Evolutionary conservation across 768 basidiomycete species (phyloP), one percentile per base, ranked within the genome.

Genomic region (Tephrocybe sp.): DNA sequence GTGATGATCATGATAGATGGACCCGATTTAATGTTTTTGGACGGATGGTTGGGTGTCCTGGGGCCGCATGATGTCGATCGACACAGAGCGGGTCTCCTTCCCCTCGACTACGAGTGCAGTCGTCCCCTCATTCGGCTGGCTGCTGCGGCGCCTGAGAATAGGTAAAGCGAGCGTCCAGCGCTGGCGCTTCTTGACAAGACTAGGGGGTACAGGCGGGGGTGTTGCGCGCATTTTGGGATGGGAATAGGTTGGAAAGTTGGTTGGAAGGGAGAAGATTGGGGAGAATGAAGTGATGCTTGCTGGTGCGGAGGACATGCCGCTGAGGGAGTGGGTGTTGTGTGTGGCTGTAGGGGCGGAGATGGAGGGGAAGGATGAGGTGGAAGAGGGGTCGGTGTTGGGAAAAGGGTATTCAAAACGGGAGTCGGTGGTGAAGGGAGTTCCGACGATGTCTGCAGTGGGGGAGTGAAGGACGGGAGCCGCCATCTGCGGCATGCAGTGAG

Each of bases 361-460:
- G 11, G 59, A 54, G 28, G 56, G 38, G 14, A 54, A 54, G n/a
- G 44, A 45, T 1, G 59, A 51, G 9, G 49, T 33, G 10, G 30
- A 10, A 21, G 45, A 25, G 38, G 51, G 28, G 42, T 41, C 39
- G 21, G 15, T 21, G 15, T 45, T 55, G 3, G 58, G 61, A 53
- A 71, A 69, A 7, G 71, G 69, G 52, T 68, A 69, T 39, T 70
- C 65, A 56, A 66, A 71, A 14, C 58, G 66, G 11, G 64, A 40
- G 26, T 62, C 59, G 1, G 63, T 64, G 23, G 65, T 62, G 43
- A 70, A 72, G 17, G 70, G 70, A 1, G 70, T 70, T 20, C 69
- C 69, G 18, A 72, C 37, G 38, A 70, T 68, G 11, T 63, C 49
- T 0, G 64, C 54, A 12, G 64, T 61, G 8, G 67, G 66, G 1